phyloP scores from a whole-genome alignment of 2,329 filamentous ascomycete species.

The Pseudogymnoascus sp. region DNA sequence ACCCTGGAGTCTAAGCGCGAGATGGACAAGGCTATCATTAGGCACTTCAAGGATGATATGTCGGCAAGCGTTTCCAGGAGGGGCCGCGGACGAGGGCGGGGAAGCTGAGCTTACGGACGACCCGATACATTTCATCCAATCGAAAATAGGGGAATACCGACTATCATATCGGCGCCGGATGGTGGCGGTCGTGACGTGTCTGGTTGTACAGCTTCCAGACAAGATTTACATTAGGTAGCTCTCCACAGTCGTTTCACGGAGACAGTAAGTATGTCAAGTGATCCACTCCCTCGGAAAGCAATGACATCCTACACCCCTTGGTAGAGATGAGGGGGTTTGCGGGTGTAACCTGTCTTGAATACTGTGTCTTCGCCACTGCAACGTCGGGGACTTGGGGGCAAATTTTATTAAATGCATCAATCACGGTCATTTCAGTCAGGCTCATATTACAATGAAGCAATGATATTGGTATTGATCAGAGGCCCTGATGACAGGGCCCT shows the following conservation, averaged over 20 bases:
- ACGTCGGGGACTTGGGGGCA: background rate
- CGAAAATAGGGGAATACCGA: background rate
- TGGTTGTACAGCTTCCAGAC: background rate
- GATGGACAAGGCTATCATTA: slow-evolving; percentile 39
- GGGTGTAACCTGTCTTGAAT: background rate
- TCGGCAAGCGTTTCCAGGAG: slow-evolving; percentile 9
- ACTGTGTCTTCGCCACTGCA: background rate
- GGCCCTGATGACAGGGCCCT: background rate
- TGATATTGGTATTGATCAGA: background rate
- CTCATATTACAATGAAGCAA: background rate
- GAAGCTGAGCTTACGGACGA: background rate
- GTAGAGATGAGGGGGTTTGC: background rate
- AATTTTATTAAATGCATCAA: background rate
- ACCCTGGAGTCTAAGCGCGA: slow-evolving; percentile 47
- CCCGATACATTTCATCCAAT: background rate
- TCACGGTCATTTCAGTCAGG: background rate
- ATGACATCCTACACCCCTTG: background rate
- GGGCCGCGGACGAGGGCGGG: background rate
- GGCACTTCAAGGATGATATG: slow-evolving; percentile 28
- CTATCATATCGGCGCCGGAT: background rate
- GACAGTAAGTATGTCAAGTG: background rate
- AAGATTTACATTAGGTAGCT: background rate
- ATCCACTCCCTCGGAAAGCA: background rate
- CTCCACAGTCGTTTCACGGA: background rate
- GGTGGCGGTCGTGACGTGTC: slow-evolving; percentile 3